Base-by-base conservation (phyloP, 441 rosid species). In the Pelargonium cotyledonis region DNA sequence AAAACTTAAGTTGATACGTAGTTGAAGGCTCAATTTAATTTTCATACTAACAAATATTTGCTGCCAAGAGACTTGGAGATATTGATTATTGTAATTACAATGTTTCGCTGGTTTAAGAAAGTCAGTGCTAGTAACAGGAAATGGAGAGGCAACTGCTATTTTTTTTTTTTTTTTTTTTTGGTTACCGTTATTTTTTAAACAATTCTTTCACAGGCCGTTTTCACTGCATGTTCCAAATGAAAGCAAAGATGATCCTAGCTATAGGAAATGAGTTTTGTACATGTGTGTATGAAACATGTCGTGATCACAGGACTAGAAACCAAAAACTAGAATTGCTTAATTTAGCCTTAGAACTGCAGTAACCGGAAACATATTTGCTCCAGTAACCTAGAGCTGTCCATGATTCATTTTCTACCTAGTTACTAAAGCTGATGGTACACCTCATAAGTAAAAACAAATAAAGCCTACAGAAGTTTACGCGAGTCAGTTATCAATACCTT, bases 401-500 rank as follows among this genome's bases (percentile, higher is more conserved):
- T 47, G 53, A n/a, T 47, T 12, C 12, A 47, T 47, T 11, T 46
- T 12, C 51, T 9, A 46, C 51, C 51, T 9, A 10, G 16, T 15
- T 16, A 16, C 19, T 55, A 15, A 8, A 8, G 62, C 29, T 7
- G 15, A 55, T 55, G 62, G 15, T 6, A 55, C 8, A 18, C 4
- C 62, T 15, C 63, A 18, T 19, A 58, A 3, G 31, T 58, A 8
- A 19, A 58, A 21, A 58, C 9, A 58, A 18, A 58, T 16, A 18
- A 58, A 6, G 21, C 63, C 21, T 58, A 58, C 5, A 8, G 26
- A 0, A 15, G 31, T 58, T 15, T 58, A 12, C 10, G 8, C 31
- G 10, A 58, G 63, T 18, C 31, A 19, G 3, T 8, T 58, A 58
- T 58, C 63, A 60, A 61, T 77, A 84, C 88, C 77, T 55, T 65